Base-by-base conservation (phyloP, 768 basidiomycete species). In the Naganishia randhawae region DNA sequence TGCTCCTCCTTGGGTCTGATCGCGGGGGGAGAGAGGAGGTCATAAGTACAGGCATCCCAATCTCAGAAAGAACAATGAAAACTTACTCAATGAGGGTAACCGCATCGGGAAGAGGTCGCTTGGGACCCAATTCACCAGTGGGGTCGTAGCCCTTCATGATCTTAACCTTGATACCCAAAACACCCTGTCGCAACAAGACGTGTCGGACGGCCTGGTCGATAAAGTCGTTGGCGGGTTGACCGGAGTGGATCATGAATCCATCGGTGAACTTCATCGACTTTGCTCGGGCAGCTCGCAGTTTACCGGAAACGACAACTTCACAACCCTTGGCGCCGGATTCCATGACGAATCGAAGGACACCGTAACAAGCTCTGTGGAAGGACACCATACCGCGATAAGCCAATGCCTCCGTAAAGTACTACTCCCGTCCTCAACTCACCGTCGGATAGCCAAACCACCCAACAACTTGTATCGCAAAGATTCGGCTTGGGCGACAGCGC, bases 211-310 rank as follows among this genome's bases (percentile, higher is more conserved):
- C 96, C 75, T 91, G 86, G 84, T 98, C 95, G 71, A 99, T 93
- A 76, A 94, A 99, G 81, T 99, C 96, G 65, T 88, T 85, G 55
- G 88, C 89, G 74, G 96, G 96, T 84, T 99, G 96, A 87, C 94
- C 94, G 71, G 95, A 96, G 78, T 83, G 82, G 74, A 83, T 81
- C 82, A 83, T 83, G 89, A 97, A 97, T 65, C 96, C 96, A 78
- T 99, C 96, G 79, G 94, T 97, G 84, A 99, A 98, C 83, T 99
- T 99, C 96, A 99, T 99, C 22, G 92, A 91, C 84, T 99, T 99
- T 78, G 96, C 96, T 86, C 95, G 93, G 73, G 96, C 96, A 73
- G 95, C 96, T 80, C 96, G 92, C 79, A 99, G 92, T 83, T 99
- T 99, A 80, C 96, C 96, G 72, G 95, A 98, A 72, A 99, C 94